Evolutionary conservation across 2,329 filamentous ascomycete genomes (phyloP).

Genomic region (Laburnicola sp.): DNA sequence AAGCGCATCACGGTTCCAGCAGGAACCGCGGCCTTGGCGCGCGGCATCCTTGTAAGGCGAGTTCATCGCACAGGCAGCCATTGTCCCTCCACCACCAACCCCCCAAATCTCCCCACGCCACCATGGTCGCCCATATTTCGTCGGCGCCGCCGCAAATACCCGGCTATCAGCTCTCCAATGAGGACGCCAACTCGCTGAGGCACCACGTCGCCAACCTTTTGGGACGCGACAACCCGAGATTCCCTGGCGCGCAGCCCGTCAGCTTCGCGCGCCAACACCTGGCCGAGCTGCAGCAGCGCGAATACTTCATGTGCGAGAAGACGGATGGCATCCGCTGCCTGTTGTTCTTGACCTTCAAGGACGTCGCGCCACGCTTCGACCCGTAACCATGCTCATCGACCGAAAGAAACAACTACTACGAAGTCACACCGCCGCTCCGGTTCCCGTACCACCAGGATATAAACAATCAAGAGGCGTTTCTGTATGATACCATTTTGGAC

Average conservation of each 20-base stretch:
- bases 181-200: conserved; percentile 57
- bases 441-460: conserved; percentile 72
- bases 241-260: conserved; percentile 92
- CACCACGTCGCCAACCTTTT: conserved; percentile 75
- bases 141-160: conserved; percentile 42
- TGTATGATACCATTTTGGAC: conserved; percentile 81
- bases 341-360: conserved; percentile 79
- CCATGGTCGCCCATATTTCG: conserved; percentile 4
- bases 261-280: conserved; percentile 84
- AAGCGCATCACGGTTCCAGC: conserved; percentile 5
- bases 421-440: conserved; percentile 71
- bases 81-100: not conserved
- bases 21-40: conserved; percentile 10
- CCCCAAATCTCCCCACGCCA: not conserved
- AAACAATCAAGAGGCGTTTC: conserved; percentile 62
- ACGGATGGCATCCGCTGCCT: conserved; percentile 95
- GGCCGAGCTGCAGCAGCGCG: conserved; percentile 75
- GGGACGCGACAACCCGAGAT: conserved; percentile 66
- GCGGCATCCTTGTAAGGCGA: no score
- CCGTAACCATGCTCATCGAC: conserved; percentile 87
- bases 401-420: conserved; percentile 98
- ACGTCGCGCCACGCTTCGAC: conserved; percentile 54
- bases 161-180: conserved; percentile 29
- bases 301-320: conserved; percentile 99
- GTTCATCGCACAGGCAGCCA: not conserved